Evolutionary conservation across 805 yeast genomes (phyloP), one percentile per base, ranked within the genome.

Genomic region (Metschnikowia corniflorae): DNA sequence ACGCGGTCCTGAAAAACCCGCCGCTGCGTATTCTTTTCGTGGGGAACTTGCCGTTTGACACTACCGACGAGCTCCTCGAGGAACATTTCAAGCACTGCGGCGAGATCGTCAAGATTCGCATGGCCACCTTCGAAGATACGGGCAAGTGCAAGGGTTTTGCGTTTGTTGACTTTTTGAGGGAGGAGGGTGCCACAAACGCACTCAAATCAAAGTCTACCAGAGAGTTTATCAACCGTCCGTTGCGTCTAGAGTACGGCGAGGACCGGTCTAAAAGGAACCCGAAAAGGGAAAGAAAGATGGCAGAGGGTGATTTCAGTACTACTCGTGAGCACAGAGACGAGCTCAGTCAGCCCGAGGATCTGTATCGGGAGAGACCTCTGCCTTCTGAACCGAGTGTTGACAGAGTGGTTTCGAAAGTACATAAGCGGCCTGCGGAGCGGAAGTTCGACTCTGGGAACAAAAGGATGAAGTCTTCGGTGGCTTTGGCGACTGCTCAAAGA

Each of bases 71-170:
- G 20, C 61, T 79, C 44, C 65, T 91, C 29, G 80, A 78, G 46
- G 82, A 78, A 49, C 95, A 86, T 45, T 91, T 91, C 69, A 82
- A 83, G 60, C 91, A 83, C 53, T 88, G 95, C 63, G 97, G 97
- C 26, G 88, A 84, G 45, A 91, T 94, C 41, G 63, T 70, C 19
- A 77, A 77, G 47, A 77, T 91, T 36, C 77, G 98, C 60, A 91
- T 89, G 94, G 97, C 97, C 3, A 89, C 98, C n/a, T 91, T 91
- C 62, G 88, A 93, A 63, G 98, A 91, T 57, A 68, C 84, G 33
- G 97, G 97, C 1, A 91, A 89, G 57, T 91, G 97, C 69, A 93
- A 93, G 61, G 97, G 97, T 2, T 91, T 91, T 67, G 88, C 96
- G 1, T 91, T 93, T 54, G 67, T 91, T 23, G 97, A 91, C 60